Base-by-base conservation (phyloP, 2,329 filamentous ascomycete species). In the Dothistroma septosporum region DNA sequence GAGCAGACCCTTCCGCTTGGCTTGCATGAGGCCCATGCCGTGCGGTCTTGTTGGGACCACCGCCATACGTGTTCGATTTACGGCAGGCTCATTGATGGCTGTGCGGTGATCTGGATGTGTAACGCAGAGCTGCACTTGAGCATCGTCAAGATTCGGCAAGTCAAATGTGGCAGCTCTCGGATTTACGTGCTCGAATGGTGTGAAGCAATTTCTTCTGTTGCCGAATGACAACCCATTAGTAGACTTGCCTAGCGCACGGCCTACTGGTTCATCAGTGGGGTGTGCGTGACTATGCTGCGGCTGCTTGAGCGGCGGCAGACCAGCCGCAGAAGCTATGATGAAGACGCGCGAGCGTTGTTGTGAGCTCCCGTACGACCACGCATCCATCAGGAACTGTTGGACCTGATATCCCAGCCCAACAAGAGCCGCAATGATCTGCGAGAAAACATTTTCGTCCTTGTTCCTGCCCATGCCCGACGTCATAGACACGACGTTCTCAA, bases 371-470 rank as follows among this genome's bases (percentile, higher is more conserved):
- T 83, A 85, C 0, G 83, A 83, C 80, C 87, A 91, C 0, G 89
- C 83, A 64, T 92, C 89, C 21, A 90, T 77, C 0, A 87, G 78
- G 59, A 86, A 85, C 41, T 90, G 81, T 46, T 88, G 83, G 0
- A 85, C 78, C 69, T 95, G 90, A 66, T 94, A 95, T 0, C 90
- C 90, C 64, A 94, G 79, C 0, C 87, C 88, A 0, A 93, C 87
- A 0, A 94, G 76, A 0, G 86, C 82, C 63, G 87, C 89, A 10
- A 94, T 79, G 0, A 94, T 77, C 66, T 92, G 89, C 1, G 86
- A 86, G 55, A 92, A 86, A 0, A 90, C 83, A 60, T 90, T 89
- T 21, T 87, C 79, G 19, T 77, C 76, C 24, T 70, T 78, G 0
- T 60, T 55, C 9, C 49, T 52, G 11, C 69, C 68, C n/a, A 62